phyloP scores from a whole-genome alignment of 345 rosid species.

The Lenwebbia sp. region DNA sequence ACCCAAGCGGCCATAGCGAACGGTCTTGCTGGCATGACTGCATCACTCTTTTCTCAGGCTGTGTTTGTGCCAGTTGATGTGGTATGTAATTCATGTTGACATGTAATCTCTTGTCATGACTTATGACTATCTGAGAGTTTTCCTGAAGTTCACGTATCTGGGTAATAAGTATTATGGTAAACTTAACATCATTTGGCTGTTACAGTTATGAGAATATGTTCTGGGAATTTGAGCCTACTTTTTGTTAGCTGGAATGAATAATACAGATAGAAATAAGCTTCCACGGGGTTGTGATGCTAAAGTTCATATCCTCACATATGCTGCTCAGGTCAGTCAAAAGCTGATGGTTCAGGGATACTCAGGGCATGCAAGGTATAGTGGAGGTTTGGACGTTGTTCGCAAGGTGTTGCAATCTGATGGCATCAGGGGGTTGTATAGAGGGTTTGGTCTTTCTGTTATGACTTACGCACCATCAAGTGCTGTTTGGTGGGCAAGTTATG shows the following conservation, averaged over 20 bases:
- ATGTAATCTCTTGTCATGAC: not conserved
- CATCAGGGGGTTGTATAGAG: slow-evolving; percentile 78
- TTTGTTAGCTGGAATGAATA: not conserved
- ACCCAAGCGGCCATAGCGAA: slow-evolving; percentile 88
- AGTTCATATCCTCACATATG: not conserved
- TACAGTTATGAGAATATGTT: not conserved
- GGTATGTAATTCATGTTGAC: slow-evolving; percentile 29
- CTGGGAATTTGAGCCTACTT: not conserved
- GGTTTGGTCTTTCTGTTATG: slow-evolving; percentile 88
- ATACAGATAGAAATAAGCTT: not conserved
- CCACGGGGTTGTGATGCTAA: not conserved
- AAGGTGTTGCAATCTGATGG: slow-evolving; percentile 76
- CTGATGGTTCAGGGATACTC: slow-evolving; percentile 99
- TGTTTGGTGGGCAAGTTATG: slow-evolving; percentile 99
- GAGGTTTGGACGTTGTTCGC: slow-evolving; percentile 90
- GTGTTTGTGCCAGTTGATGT: slow-evolving; percentile 96
- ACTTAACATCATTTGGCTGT: not conserved
- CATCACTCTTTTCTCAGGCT: slow-evolving; percentile 72
- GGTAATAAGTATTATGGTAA: not conserved
- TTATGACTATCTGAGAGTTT: not conserved
- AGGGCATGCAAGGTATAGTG: slow-evolving; percentile 72
- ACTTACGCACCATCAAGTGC: slow-evolving; percentile 98
- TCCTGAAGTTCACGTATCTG: not conserved
- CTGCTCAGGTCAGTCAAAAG: slow-evolving; percentile 82
- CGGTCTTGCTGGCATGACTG: slow-evolving; percentile 91